Conservation (phyloP, 2,329 filamentous ascomycete genomes). For the Penicillium palitans region DNA sequence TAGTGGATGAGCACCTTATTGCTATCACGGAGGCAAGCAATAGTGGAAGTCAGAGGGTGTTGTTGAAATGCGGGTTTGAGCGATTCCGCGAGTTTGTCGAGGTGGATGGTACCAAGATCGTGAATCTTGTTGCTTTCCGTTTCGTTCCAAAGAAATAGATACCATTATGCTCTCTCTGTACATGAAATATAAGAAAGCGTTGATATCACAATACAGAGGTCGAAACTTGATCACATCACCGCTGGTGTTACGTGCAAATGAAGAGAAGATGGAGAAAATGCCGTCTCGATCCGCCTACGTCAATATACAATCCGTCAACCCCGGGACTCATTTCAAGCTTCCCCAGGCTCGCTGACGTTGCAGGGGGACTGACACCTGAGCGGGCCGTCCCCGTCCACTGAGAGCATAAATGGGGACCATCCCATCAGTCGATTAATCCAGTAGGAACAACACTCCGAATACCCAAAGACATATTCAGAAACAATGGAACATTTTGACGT, state of each 20-base stretch:
- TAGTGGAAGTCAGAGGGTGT: conserved; percentile 11
- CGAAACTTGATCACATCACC: background rate
- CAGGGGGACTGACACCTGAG: background rate
- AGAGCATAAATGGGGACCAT: too few species aligned
- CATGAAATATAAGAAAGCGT: background rate
- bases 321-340: background rate
- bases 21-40: conserved; percentile 14
- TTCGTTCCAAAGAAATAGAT: conserved; percentile 2
- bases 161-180: background rate
- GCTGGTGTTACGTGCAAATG: background rate
- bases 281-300: background rate
- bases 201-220: background rate
- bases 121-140: conserved; percentile 14
- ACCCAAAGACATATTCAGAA: too few species aligned
- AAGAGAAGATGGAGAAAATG: background rate
- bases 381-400: too few species aligned
- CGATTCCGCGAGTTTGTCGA: conserved; percentile 13
- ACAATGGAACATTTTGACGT: too few species aligned
- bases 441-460: too few species aligned
- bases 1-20: conserved; percentile 12
- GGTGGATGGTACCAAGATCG: conserved; percentile 2
- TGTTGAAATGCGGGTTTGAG: conserved; percentile 15
- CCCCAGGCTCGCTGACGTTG: background rate
- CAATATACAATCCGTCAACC: background rate
- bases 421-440: too few species aligned